Conservation (phyloP, 371 early-diverging fungal species). For the Dichotomocladium elegans region DNA sequence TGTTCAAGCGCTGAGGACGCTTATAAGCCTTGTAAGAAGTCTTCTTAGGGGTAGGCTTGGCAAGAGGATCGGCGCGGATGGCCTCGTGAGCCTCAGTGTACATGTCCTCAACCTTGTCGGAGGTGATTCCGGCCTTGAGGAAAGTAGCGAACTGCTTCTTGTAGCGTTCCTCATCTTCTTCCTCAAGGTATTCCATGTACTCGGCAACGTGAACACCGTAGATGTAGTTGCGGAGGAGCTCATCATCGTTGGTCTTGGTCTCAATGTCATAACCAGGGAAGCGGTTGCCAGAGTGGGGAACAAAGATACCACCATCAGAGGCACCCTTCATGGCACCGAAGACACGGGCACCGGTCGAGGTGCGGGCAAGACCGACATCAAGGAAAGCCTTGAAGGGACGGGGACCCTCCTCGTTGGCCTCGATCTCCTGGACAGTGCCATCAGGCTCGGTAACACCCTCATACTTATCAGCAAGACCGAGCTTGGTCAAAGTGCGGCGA, state of each 20-base stretch:
- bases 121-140: constrained; percentile 87
- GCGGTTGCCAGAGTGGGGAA: constrained; percentile 98
- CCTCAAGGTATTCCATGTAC: constrained; percentile 98
- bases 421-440: constrained; percentile 89
- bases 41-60: constrained; percentile 66
- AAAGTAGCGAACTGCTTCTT: constrained; percentile 96
- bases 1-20: constrained; percentile 71
- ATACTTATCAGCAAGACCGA: constrained; percentile 94
- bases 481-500: constrained; percentile 95
- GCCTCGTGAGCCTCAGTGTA: constrained; percentile 93
- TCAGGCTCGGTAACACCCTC: constrained; percentile 93
- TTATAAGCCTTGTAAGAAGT: constrained; percentile 53
- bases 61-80: constrained; percentile 89
- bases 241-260: constrained; percentile 92
- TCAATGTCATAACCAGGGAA: constrained; percentile 97
- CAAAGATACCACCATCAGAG: constrained; percentile 98
- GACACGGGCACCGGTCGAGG: constrained; percentile 99
- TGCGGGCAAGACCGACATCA: constrained; percentile 98
- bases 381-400: constrained; percentile 99
- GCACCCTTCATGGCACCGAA: constrained; percentile 99
- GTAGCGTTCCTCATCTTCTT: constrained; percentile 98
- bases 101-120: constrained; percentile 95
- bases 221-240: constrained; percentile 96
- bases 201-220: constrained; percentile 98
- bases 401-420: constrained; percentile 93